phyloP scores from a whole-genome alignment of 306 rosid genomes.

The Vigna mungo region DNA sequence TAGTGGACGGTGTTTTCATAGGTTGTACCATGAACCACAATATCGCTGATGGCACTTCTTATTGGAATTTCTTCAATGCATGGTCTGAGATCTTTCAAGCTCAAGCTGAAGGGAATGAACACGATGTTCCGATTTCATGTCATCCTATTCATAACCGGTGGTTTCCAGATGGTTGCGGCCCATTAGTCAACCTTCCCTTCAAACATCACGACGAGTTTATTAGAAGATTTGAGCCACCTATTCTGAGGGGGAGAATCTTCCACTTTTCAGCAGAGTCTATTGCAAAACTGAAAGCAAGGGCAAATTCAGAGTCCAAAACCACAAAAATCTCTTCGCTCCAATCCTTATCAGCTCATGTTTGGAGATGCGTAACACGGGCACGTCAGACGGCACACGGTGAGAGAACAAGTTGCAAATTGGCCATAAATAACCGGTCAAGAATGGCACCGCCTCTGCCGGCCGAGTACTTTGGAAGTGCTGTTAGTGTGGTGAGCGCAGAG shows the following conservation, averaged over 20 bases:
- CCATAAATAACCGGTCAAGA: constrained; percentile 52
- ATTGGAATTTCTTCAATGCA: constrained; percentile 62
- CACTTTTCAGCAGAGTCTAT: constrained; percentile 60
- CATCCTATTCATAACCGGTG: constrained; percentile 55
- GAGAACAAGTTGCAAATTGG: constrained; percentile 48
- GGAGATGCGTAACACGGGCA: constrained; percentile 60
- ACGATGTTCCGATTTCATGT: constrained; percentile 23
- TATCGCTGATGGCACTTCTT: constrained; percentile 62
- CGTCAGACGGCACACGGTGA: constrained; percentile 24
- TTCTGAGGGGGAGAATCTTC: constrained; percentile 62
- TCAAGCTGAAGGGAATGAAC: neutral
- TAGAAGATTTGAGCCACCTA: constrained; percentile 50
- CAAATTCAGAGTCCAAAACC: constrained; percentile 49
- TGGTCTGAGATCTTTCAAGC: constrained; percentile 65
- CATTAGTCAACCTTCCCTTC: constrained; percentile 54
- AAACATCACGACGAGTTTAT: constrained; percentile 53
- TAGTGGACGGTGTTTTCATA: constrained; percentile 61
- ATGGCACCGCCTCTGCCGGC: constrained; percentile 50
- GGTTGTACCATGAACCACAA: constrained; percentile 65
- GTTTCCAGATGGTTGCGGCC: constrained; percentile 56
- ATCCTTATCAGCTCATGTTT: constrained; percentile 60
- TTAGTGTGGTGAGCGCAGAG: neutral
- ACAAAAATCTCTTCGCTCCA: constrained; percentile 58
- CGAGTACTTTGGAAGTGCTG: constrained; percentile 58
- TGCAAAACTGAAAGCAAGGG: constrained; percentile 63